Evolutionary conservation across 495 filamentous ascomycete genomes (phyloP).

Genomic region (Trichoderma virens): DNA sequence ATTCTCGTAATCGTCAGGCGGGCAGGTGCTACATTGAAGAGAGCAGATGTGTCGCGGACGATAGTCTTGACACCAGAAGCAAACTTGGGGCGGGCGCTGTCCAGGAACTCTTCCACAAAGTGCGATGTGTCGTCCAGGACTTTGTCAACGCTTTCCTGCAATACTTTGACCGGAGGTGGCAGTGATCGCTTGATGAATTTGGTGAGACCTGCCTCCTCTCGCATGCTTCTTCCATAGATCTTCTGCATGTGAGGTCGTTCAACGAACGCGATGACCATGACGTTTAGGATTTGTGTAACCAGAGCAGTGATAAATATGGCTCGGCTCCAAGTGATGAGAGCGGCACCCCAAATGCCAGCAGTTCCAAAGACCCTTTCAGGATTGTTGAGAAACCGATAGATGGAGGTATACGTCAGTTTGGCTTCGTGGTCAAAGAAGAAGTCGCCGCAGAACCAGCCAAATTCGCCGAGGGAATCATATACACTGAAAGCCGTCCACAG

Average conservation of each 20-base stretch:
- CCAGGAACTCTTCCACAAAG: constrained; percentile 84
- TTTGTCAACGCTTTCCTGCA: constrained; percentile 80
- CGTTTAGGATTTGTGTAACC: constrained; percentile 72
- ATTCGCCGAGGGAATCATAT: constrained; percentile 93
- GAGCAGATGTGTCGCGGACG: constrained; percentile 74
- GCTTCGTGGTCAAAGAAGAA: constrained; percentile 87
- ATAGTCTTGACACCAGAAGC: constrained; percentile 80
- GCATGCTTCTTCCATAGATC: constrained; percentile 77
- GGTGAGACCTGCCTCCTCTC: constrained; percentile 81
- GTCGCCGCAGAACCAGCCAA: constrained; percentile 98
- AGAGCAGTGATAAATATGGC: constrained; percentile 78
- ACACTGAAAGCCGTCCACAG: constrained; percentile 91
- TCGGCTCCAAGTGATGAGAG: constrained; percentile 81
- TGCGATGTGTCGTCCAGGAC: constrained; percentile 77
- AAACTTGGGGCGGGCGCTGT: constrained; percentile 78
- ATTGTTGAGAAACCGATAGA: constrained; percentile 97
- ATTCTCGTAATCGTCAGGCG: constrained; percentile 78
- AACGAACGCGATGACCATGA: constrained; percentile 86
- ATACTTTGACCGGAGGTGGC: constrained; percentile 63
- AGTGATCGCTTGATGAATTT: constrained; percentile 82
- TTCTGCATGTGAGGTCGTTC: constrained; percentile 99
- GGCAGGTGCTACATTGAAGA: constrained; percentile 87
- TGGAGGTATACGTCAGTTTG: constrained; percentile 91
- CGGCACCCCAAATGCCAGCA: constrained; percentile 93
- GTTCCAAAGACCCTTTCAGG: constrained; percentile 90